These are phyloP conservation scores for Termitomyces sp. DNA, from an alignment of 768 basidiomycete species.

Conservation along the genomic window DNA sequence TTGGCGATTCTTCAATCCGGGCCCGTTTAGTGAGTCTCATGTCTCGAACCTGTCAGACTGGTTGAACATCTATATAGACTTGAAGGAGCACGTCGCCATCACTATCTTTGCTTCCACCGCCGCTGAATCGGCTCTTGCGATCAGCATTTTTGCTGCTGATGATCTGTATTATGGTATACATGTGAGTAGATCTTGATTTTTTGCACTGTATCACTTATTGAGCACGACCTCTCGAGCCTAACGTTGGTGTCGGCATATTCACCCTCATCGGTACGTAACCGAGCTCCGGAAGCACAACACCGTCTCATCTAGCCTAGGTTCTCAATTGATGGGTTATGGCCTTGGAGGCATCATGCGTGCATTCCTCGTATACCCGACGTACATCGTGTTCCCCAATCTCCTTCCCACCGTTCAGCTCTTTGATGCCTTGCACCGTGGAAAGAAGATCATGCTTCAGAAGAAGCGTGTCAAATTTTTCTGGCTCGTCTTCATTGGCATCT, in stretches of 20 bases:
- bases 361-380: constrained; percentile 46
- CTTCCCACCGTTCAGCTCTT: constrained; percentile 36
- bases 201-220: neutral
- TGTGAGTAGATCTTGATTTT: constrained; percentile 11
- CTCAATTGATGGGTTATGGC: constrained; percentile 36
- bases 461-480: constrained; percentile 58
- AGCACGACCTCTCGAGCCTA: constrained; percentile 21
- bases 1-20: constrained; percentile 58
- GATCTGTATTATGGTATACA: constrained; percentile 39
- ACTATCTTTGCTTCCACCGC: constrained; percentile 59
- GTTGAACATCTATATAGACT: constrained; percentile 22
- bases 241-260: constrained; percentile 17
- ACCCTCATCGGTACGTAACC: constrained; percentile 7
- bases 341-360: constrained; percentile 25
- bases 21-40: constrained; percentile 47
- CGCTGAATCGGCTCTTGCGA: constrained; percentile 49
- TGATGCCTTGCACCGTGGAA: constrained; percentile 35
- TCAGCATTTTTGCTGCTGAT: constrained; percentile 55
- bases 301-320: constrained; percentile 11
- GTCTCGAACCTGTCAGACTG: too few relatives aligned
- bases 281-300: neutral
- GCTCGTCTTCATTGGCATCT: constrained; percentile 45
- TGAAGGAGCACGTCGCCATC: constrained; percentile 57
- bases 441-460: constrained; percentile 35
- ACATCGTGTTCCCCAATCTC: constrained; percentile 33